Evolutionary conservation across 352 stramenopile species (phyloP).

Genomic region (Phytophthora aleatoria): DNA sequence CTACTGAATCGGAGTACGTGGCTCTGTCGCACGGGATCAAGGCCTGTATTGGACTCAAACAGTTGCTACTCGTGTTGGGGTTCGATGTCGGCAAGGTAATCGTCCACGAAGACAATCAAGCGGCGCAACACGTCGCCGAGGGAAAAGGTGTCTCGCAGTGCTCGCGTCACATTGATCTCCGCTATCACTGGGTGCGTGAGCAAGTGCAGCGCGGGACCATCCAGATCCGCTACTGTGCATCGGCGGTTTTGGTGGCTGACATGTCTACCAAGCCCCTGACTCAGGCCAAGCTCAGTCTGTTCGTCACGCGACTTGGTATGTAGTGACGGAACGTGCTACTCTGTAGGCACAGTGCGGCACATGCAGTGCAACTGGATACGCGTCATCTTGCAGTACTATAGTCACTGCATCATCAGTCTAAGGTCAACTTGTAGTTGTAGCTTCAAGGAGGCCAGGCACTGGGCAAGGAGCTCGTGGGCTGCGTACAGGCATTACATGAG

Average conservation of each 20-base stretch:
- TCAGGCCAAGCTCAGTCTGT: background rate
- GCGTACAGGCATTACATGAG: too few species aligned
- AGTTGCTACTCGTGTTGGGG: constrained; percentile 2
- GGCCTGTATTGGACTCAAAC: constrained; percentile 26
- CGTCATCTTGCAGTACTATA: too few species aligned
- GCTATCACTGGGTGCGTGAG: background rate
- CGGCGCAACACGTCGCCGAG: constrained; percentile 14
- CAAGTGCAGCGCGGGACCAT: background rate
- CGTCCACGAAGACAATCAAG: constrained; percentile 19
- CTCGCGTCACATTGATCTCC: constrained; percentile 13
- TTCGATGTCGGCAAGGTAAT: constrained; percentile 3
- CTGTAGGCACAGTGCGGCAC: too few species aligned
- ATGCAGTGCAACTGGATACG: too few species aligned
- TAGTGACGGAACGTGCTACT: background rate
- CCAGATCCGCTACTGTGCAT: background rate
- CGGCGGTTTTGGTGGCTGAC: background rate
- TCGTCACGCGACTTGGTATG: background rate
- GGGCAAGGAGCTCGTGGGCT: too few species aligned
- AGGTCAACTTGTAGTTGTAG: too few species aligned
- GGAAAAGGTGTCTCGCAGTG: constrained; percentile 8
- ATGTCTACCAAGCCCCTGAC: background rate
- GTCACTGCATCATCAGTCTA: too few species aligned
- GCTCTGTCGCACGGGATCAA: constrained; percentile 6
- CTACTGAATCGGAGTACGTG: constrained; percentile 17
- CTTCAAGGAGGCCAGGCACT: too few species aligned